Base-by-base conservation (phyloP, 768 basidiomycete species). In the Kwoniella dendrophila region DNA sequence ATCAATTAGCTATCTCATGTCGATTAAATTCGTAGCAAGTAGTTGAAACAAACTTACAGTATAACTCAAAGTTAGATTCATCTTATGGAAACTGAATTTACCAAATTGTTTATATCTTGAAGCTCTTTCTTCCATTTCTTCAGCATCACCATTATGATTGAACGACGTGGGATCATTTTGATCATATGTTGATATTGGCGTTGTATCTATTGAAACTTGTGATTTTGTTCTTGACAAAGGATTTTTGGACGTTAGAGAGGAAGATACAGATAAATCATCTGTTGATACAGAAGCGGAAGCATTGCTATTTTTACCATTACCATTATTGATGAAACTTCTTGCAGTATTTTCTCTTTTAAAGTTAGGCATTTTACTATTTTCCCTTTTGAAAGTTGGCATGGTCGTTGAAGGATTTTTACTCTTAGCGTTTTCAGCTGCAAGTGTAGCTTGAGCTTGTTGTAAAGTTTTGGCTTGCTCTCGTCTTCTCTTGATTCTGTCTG, bases 61-160 rank as follows among this genome's bases (percentile, higher is more conserved):
- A 66, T 90, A 87, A 71, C 89, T 92, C 54, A 92, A 74, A 49
- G 90, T 79, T 20, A 92, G 78, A 66, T 88, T 85, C 47, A 62
- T 72, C 12, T 34, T 45, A 24, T 40, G 66, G 86, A 95, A 84
- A 69, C 84, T 83, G 56, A 95, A 88, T 41, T 86, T 82, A 45
- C 92, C 85, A 69, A 94, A 95, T 5, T 87, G 92, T 69, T 75
- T 70, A 69, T 92, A 92, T 76, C 87, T 85, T 0, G 85, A 84
- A 0, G 92, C 90, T 6, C 92, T 85, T 12, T 83, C 85, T 74
- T 75, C 65, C 81, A 82, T 82, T 67, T 80, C 79, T 50, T 45
- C 58, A 18, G 71, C 63, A 50, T 80, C 76, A 27, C 74, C 63
- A n/a, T 64, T 58, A 38, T 48, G 47, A 10, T 47, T 38, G 10